Conservation (phyloP, 441 rosid genomes). For the Theobroma grandiflorum region DNA sequence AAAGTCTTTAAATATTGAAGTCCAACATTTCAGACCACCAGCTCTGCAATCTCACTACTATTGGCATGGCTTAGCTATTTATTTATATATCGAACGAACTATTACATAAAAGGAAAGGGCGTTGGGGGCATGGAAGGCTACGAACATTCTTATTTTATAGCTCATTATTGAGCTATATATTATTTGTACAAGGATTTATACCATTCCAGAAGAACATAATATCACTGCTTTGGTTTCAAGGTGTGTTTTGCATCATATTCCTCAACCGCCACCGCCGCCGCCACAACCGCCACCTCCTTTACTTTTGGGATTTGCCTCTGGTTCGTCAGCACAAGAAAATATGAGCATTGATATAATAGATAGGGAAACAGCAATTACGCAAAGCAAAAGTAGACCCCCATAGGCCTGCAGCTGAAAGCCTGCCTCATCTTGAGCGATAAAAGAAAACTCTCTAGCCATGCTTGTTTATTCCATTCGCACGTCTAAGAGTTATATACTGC, state of each 20-base stretch:
- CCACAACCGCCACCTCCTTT: neutral
- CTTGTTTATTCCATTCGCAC: neutral
- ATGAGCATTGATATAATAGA: neutral
- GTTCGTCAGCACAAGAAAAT: neutral
- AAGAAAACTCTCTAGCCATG: constrained; percentile 12
- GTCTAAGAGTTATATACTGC: neutral
- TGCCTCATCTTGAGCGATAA: neutral
- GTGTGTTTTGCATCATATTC: neutral
- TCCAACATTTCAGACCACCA: neutral
- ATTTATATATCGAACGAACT: no score
- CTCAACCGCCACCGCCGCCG: neutral
- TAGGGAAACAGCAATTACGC: neutral
- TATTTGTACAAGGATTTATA: neutral
- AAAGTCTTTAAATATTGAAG: neutral
- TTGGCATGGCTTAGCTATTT: neutral
- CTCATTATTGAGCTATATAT: no score
- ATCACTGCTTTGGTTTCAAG: neutral
- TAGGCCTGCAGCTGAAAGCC: neutral
- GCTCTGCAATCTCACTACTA: neutral
- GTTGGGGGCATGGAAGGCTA: no score
- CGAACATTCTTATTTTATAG: no score
- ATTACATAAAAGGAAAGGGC: no score
- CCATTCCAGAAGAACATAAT: neutral
- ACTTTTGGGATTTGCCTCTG: neutral
- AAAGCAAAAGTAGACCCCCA: neutral